Base-by-base conservation (phyloP, 352 stramenopile genomes). In the Phytophthora sp. region DNA sequence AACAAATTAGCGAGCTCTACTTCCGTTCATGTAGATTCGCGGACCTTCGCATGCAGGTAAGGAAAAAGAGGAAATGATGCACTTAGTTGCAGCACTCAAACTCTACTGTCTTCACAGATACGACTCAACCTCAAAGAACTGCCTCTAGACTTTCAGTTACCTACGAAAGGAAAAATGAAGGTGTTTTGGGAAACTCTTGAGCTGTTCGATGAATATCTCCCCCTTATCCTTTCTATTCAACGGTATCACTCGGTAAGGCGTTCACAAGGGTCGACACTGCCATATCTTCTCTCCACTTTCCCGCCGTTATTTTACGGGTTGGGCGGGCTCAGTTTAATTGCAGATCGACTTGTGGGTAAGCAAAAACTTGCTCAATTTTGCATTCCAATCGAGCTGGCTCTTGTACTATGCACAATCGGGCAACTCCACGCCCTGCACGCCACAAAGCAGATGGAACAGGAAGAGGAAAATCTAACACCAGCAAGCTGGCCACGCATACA, bases 121-220 rank as follows among this genome's bases (percentile, higher is more conserved):
- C 67, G 76, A 34, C 60, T 88, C 27, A 84, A 84, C 50, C 61
- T 91, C 5, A 74, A 66, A 37, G 82, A 91, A 38, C 69, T 71
- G 24, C 68, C 77, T 7, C 9, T 56, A 3, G 69, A 69, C 43
- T 66, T 74, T 4, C 72, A 80, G 12, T 66, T 54, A 3, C 50
- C 67, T 0, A 45, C 21, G 18, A 12, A 21, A 30, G 44, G 2
- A 11, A 60, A 51, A 8, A 38, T 38, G 12, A 46, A 50, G 4
- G 26, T 48, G 15, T 85, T 73, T 21, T 50, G 45, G 24, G 61
- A 66, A 7, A 23, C 76, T 1, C 53, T 88, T 2, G 61, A 75
- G 20, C 51, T 87, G 1, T 53, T 76, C 5, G 63, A 84, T 11
- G 52, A 66, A 54, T 90, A 90, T 23, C 54, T 77, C 2, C 56